Evolutionary conservation across 495 filamentous ascomycete genomes (phyloP), one percentile per base, ranked within the genome.

Genomic region (Symbiotaphrina buchneri): DNA sequence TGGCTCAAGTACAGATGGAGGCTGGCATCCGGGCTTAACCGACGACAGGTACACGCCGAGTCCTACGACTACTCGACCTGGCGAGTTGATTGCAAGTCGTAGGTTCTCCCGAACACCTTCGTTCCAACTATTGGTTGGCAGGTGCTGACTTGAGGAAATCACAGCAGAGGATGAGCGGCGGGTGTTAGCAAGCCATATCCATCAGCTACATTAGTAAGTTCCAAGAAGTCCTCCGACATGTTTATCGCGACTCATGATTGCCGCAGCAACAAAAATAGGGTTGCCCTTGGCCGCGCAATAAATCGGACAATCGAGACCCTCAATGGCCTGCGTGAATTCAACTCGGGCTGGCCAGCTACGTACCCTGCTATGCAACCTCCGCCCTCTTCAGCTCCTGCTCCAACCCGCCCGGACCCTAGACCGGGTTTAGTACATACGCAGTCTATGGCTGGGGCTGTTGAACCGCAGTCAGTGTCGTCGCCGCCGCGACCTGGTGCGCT

Each of bases 261-360:
- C 21, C 66, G 54, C 57, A 84, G 80, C 50, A 95, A 97, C 52
- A 74, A 79, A 37, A 92, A 95, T 47, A 71, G 82, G 21, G 79
- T 68, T 8, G 64, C 78, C 30, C 68, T 97, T 20, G 82, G 68
- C 27, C 73, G 84, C 25, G 72, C 79, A 22, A 92, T 97, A 44
- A 76, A 68, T 40, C 61, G 66, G 18, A 81, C 79, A 3, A 67
- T 93, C 31, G 84, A 95, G 25, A 73, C 76, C 0, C 45, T 81
- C 37, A 68, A 72, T 53, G 64, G 65, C 32, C 63, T 97, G 31
- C 82, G 91, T 51, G 68, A 78, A 41, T 84, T 74, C 63, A 97
- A 97, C 40, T 53, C 71, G 18, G 63, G 66, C 48, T 95, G 90
- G 87, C 90, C 87, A 4, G 83, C 83, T 21, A 77, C 84, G 42